Base-by-base conservation (phyloP, 78 protist species). In the Pelomyxa schiedti region DNA sequence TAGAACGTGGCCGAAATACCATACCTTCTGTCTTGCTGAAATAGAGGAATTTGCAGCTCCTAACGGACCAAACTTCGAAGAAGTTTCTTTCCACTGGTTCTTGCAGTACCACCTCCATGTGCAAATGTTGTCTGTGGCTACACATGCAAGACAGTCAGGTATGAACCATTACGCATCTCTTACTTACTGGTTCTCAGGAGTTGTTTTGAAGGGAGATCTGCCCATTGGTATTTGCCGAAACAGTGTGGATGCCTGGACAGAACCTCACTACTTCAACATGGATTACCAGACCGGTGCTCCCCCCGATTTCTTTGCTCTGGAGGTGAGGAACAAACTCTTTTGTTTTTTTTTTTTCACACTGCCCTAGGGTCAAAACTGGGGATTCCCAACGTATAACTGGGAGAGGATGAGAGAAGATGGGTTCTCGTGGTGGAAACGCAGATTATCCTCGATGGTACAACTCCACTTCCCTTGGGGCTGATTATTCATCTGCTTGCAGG, bases 381-480 rank as follows among this genome's bases (percentile, higher is more conserved):
- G 86, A 28, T 93, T 93, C 86, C 96, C 96, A 69, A 86, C 96
- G 1, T 93, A 93, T 81, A 82, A 88, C 74, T 93, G 93, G 94
- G 91, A 77, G 30, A 78, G 39, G 4, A 90, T 90, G 92, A 65
- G 37, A 43, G 65, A 68, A 42, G 93, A 93, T 69, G 80, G 76
- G 43, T 90, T 76, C 79, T 70, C n/a, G 28, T 93, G 94, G 94
- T 93, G 94, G 94, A n/a, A 77, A n/a, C 9, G 41, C 8, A n/a
- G n/a, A n/a, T n/a, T n/a, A n/a, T n/a, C n/a, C n/a, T n/a, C n/a
- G n/a, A n/a, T n/a, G n/a, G n/a, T n/a, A n/a, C n/a, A n/a, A n/a
- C n/a, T n/a, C n/a, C n/a, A n/a, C n/a, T n/a, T n/a, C n/a, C n/a
- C n/a, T n/a, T n/a, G n/a, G n/a, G n/a, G n/a, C n/a, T n/a, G n/a